phyloP scores from a whole-genome alignment of 1,139 yeast genomes.

The Arxiozyma heterogenica region DNA sequence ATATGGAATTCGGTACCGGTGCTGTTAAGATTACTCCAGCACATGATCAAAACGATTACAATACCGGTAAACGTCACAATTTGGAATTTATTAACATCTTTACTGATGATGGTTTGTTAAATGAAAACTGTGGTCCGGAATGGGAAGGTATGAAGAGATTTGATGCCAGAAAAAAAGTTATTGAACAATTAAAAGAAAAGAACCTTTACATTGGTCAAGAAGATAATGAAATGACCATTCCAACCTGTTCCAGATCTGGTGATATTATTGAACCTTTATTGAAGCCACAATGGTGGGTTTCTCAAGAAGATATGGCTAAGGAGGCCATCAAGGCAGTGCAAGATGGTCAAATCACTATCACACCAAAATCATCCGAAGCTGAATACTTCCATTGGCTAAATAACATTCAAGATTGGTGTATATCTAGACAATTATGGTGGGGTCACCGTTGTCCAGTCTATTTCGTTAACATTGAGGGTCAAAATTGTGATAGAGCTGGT shows the following conservation, averaged over 20 bases:
- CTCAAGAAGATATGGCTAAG: conserved; percentile 81
- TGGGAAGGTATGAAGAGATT: conserved; percentile 89
- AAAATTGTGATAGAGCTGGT: conserved; percentile 44
- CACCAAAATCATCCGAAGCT: conserved; percentile 82
- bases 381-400: conserved; percentile 96
- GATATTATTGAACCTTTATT: conserved; percentile 92
- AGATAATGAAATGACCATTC: conserved; percentile 93
- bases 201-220: conserved; percentile 75
- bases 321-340: conserved; percentile 82
- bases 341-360: conserved; percentile 69
- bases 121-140: conserved; percentile 81
- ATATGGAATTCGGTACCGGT: conserved; percentile 99
- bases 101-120: conserved; percentile 85
- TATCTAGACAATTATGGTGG: conserved; percentile 99
- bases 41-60: conserved; percentile 94
- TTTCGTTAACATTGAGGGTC: conserved; percentile 72
- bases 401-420: conserved; percentile 98
- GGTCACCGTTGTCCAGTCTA: conserved; percentile 98
- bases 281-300: conserved; percentile 99
- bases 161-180: conserved; percentile 82
- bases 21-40: conserved; percentile 99
- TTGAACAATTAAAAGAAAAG: conserved; percentile 66
- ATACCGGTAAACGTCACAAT: conserved; percentile 88
- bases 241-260: conserved; percentile 90
- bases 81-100: conserved; percentile 82